These are phyloP conservation scores for Eucalyptus sp. DNA, from an alignment of 345 rosid genomes.

Conservation along the genomic window DNA sequence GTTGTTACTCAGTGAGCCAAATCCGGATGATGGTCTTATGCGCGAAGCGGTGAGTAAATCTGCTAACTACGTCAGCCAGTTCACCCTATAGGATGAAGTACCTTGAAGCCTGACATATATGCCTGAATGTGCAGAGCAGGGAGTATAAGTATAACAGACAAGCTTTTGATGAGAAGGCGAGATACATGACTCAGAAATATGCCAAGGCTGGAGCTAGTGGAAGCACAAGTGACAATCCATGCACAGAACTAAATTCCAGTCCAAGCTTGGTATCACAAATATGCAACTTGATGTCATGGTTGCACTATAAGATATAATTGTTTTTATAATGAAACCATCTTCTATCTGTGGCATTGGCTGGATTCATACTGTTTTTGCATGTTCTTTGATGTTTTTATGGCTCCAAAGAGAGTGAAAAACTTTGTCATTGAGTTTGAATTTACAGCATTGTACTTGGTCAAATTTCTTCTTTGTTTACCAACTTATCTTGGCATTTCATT, in stretches of 20 bases:
- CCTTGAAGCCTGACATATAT: not conserved
- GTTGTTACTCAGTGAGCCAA: conserved; percentile 63
- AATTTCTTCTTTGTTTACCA: not conserved
- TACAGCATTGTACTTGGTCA: not conserved
- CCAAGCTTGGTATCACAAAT: not conserved
- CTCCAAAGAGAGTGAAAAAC: not conserved
- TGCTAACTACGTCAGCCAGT: not conserved
- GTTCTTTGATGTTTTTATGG: not conserved
- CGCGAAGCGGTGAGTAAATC: conserved; percentile 53
- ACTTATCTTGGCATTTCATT: not conserved
- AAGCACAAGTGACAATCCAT: conserved; percentile 6
- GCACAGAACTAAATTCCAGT: conserved; percentile 6
- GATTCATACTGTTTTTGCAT: not conserved
- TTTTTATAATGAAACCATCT: not conserved
- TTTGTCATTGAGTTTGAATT: not conserved
- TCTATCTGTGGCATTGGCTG: not conserved
- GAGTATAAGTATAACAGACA: conserved; percentile 77
- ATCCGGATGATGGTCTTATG: conserved; percentile 85
- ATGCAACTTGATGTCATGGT: not conserved
- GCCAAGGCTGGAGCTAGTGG: conserved; percentile 33
- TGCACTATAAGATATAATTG: not conserved
- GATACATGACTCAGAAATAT: conserved; percentile 54
- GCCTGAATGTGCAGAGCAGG: conserved; percentile 42
- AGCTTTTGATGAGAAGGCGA: conserved; percentile 57
- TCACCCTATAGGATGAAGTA: not conserved